These are phyloP conservation scores for Neoascochyta sp. DNA, from an alignment of 2,329 filamentous ascomycete species.

Conservation along the genomic window DNA sequence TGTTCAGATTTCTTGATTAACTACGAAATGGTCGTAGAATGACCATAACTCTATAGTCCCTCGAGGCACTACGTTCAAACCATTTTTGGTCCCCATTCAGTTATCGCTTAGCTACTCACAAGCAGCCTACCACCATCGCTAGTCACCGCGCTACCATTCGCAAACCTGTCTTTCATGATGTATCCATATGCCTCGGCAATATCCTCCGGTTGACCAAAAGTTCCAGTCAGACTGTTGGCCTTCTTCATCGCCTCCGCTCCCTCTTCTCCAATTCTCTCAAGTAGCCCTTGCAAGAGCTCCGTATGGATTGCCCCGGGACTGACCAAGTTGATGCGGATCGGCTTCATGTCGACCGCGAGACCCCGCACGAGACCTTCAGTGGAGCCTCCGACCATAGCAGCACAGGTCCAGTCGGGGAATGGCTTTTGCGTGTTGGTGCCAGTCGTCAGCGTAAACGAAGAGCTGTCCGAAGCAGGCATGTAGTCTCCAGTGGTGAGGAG, in stretches of 20 bases:
- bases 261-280: constrained; percentile 12
- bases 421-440: constrained; percentile 39
- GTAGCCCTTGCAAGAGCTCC: constrained; percentile 35
- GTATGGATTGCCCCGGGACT: constrained; percentile 43
- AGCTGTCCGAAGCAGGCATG: constrained; percentile 23
- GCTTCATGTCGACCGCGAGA: constrained; percentile 43
- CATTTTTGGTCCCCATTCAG: too few species aligned
- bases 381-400: constrained; percentile 20
- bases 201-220: constrained; percentile 33
- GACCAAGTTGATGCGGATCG: constrained; percentile 44
- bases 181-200: constrained; percentile 46
- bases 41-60: too few species aligned
- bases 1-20: too few species aligned
- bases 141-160: constrained; percentile 34
- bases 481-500: constrained; percentile 33
- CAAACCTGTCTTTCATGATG: constrained; percentile 44
- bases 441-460: constrained; percentile 42
- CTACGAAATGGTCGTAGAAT: too few species aligned
- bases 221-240: constrained; percentile 18
- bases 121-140: constrained; percentile 39
- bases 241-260: constrained; percentile 12
- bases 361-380: constrained; percentile 36
- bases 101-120: too few species aligned
- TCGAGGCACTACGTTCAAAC: too few species aligned
- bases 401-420: constrained; percentile 29